These are phyloP conservation scores for Rhynchospora tenuis DNA, from an alignment of 176 grass and related monocot species.

Conservation along the genomic window DNA sequence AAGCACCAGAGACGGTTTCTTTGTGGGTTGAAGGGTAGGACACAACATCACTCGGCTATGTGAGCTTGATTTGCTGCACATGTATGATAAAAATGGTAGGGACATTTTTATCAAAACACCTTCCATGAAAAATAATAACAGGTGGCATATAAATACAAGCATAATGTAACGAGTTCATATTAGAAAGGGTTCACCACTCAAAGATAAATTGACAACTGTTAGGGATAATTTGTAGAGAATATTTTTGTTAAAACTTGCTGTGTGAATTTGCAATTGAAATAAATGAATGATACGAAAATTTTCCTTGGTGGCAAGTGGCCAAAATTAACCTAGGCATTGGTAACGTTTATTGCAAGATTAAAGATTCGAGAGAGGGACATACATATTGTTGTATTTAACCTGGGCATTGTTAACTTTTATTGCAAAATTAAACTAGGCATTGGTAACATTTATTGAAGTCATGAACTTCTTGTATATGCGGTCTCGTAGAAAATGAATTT, in stretches of 20 bases:
- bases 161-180: background rate
- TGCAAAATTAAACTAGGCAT: too few species aligned
- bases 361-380: too few species aligned
- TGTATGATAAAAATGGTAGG: background rate
- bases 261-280: background rate
- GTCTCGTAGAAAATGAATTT: background rate
- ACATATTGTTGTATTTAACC: too few species aligned
- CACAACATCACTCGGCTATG: conserved; percentile 52
- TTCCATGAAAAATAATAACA: background rate
- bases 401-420: too few species aligned
- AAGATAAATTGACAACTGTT: background rate
- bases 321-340: background rate
- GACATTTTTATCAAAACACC: background rate
- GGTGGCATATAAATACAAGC: background rate
- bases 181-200: background rate
- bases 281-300: background rate
- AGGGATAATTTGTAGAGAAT: background rate
- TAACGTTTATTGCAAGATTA: background rate
- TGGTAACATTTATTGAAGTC: too few species aligned
- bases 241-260: background rate
- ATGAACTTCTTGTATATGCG: too few species aligned
- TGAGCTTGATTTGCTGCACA: conserved; percentile 19
- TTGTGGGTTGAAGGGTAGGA: conserved; percentile 42
- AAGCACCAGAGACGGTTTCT: conserved; percentile 19
- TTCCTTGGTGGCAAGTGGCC: background rate